Percentiles rank a stretch among this genome's conserved stretches.
Evolutionary conservation across 169 alveolate genomes (phyloP).

Genomic region (Cytauxzoon felis): DNA sequence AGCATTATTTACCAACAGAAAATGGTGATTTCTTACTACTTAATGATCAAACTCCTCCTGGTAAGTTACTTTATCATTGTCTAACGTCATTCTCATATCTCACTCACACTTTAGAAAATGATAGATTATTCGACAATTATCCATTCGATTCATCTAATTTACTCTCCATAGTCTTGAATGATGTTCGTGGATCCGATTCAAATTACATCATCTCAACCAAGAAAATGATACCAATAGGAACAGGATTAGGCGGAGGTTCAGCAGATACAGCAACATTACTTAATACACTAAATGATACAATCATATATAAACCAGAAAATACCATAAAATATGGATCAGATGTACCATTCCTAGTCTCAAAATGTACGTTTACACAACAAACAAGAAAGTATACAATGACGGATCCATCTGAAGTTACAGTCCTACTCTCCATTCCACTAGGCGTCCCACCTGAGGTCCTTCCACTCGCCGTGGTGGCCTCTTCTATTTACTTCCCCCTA

Average conservation of each 20-base stretch:
- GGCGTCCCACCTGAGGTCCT: too few relatives aligned
- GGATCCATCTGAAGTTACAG: too few relatives aligned
- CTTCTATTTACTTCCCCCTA: too few relatives aligned
- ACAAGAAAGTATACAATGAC: background rate
- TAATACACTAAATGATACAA: constrained; percentile 20
- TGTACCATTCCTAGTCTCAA: constrained; percentile 48
- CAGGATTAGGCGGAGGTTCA: constrained; percentile 79
- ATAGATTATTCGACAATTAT: background rate
- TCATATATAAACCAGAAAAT: constrained; percentile 20
- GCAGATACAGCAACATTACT: constrained; percentile 69
- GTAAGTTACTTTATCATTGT: background rate
- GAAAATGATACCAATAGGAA: constrained; percentile 60
- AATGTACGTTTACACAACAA: background rate
- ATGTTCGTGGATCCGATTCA: constrained; percentile 29
- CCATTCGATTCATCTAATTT: constrained; percentile 57
- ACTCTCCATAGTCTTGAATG: constrained; percentile 30
- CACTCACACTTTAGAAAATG: background rate
- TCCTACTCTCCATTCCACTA: too few relatives aligned
- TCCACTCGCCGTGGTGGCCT: too few relatives aligned
- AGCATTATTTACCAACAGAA: constrained; percentile 13
- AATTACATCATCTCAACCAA: constrained; percentile 58
- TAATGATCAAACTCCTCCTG: constrained; percentile 33
- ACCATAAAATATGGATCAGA: constrained; percentile 65
- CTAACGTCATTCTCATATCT: background rate
- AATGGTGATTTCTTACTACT: constrained; percentile 45